Percentiles rank a stretch among this genome's conserved stretches.
Evolutionary conservation across 129 eudicot genomes (phyloP).

Genomic region (Tagetes erecta): DNA sequence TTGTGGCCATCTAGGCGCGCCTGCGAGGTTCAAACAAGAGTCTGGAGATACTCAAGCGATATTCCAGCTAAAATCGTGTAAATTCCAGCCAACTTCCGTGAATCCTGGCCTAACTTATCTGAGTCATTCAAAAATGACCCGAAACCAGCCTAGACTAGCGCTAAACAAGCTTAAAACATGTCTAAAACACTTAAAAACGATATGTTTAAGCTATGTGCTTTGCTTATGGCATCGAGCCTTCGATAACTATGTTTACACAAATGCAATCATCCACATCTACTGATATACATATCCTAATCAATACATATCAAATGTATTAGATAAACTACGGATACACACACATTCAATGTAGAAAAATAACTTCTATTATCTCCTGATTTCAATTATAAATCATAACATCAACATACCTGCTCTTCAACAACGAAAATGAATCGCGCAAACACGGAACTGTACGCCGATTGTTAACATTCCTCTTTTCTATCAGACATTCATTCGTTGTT

Average conservation of each 20-base stretch:
- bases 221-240: no score
- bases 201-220: no score
- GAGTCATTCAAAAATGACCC: no score
- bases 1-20: no score
- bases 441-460: slow-evolving; percentile 50
- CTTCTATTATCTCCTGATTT: not conserved
- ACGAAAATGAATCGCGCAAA: slow-evolving; percentile 48
- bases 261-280: not conserved
- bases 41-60: no score
- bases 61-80: no score
- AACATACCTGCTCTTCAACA: slow-evolving; percentile 62
- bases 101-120: no score
- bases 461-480: slow-evolving; percentile 42
- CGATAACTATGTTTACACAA: not conserved
- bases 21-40: no score
- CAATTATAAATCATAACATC: not conserved
- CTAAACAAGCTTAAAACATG: no score
- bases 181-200: no score
- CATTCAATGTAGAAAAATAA: not conserved
- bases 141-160: no score
- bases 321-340: not conserved
- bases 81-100: no score
- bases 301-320: not conserved
- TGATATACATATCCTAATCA: slow-evolving; percentile 1
- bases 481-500: slow-evolving; percentile 33